Evolutionary conservation across 1,139 yeast genomes (phyloP), one percentile per base, ranked within the genome.

Genomic region (Blastobotrys indianensis): DNA sequence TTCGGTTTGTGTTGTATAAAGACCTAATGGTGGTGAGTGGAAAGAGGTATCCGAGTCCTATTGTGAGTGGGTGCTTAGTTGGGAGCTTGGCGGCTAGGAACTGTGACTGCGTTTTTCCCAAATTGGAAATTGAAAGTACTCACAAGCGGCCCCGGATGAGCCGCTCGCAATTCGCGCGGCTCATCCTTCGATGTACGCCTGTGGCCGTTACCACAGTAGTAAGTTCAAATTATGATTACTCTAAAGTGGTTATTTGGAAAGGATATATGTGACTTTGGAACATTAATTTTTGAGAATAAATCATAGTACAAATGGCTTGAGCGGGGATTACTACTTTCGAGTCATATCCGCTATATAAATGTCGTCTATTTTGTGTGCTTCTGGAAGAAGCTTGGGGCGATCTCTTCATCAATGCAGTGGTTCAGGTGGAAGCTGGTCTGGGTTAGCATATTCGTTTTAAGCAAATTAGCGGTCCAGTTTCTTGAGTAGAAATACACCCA

Each of bases 401-500:
- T 88, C 74, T 95, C 82, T 66, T 85, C 92, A 70, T 86, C 87
- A 63, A 90, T 64, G 75, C 95, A 87, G 70, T 92, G 97, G 69
- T 86, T 86, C 67, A 88, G 77, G 72, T 92, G 97, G 90, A 90
- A 90, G 73, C 57, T 54, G 41, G 2, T 9, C 20, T n/a, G 3
- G n/a, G 55, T 54, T 53, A 48, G 56, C 44, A 39, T 13, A n/a
- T 13, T 30, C 16, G 12, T 12, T 16, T 30, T 28, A 29, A n/a
- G n/a, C n/a, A n/a, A n/a, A n/a, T n/a, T n/a, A n/a, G n/a, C n/a
- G n/a, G n/a, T n/a, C n/a, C 25, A 20, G 25, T 20, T 7, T 20
- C 25, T 20, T 4, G 25, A 4, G 25, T 4, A 20, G 25, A 20
- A n/a, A n/a, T n/a, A n/a, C n/a, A 7, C 25, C 7, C 25, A 20